A percentile compares a stretch with the other conserved stretches of the same genome.
Conservation (phyloP, 148 eudicot genomes). For the Cornus florida region DNA sequence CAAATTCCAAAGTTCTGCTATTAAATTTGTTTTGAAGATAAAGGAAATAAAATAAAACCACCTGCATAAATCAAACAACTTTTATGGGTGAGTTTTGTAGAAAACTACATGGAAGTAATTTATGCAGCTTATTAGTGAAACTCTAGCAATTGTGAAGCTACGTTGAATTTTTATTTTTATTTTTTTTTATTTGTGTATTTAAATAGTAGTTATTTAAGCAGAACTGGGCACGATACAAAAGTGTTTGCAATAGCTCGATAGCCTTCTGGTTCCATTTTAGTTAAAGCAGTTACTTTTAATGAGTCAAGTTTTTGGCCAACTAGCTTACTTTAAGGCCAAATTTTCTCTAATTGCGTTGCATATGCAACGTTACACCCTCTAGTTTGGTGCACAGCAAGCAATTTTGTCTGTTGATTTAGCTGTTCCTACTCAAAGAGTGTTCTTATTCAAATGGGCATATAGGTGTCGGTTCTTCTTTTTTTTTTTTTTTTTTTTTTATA, state of each 20-base stretch:
- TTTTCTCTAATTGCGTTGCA: too few relatives aligned
- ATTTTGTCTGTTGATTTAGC: not conserved
- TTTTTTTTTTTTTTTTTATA: too few relatives aligned
- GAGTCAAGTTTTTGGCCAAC: not conserved
- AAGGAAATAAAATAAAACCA: not conserved
- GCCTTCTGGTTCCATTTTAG: not conserved
- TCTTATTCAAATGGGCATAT: not conserved
- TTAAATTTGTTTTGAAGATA: not conserved
- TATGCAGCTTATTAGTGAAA: not conserved
- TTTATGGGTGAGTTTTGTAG: too few relatives aligned
- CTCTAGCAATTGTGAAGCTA: not conserved
- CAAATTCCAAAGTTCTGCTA: not conserved
- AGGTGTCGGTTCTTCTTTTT: too few relatives aligned
- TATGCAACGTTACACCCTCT: not conserved
- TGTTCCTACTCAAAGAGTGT: too few relatives aligned
- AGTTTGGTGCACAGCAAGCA: not conserved
- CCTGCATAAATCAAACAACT: not conserved
- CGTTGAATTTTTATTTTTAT: too few relatives aligned
- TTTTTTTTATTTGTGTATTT: not conserved
- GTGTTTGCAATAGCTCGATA: not conserved
- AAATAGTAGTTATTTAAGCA: not conserved
- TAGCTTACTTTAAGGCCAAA: not conserved
- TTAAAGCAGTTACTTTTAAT: not conserved
- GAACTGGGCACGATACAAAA: not conserved
- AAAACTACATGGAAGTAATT: too few relatives aligned